These are phyloP conservation scores for Deakozyma indianensis DNA, from an alignment of 805 yeast species.

Conservation along the genomic window DNA sequence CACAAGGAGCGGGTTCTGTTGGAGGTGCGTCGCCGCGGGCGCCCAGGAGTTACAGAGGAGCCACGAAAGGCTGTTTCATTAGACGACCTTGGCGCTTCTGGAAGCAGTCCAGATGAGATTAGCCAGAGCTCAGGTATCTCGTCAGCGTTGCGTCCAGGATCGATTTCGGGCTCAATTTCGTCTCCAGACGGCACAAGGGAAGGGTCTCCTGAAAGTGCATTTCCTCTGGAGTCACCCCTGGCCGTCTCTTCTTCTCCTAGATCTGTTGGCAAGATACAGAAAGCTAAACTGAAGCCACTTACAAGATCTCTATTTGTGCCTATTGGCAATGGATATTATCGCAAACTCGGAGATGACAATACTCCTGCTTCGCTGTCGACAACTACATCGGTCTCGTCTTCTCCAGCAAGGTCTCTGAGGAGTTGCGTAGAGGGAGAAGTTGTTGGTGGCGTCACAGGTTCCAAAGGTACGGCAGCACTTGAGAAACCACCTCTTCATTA, in stretches of 20 bases:
- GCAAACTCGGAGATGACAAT: conserved; percentile 8
- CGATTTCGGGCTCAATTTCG: not conserved
- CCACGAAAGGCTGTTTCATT: conserved; percentile 41
- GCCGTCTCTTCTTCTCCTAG: conserved; percentile 7
- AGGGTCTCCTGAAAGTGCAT: not conserved
- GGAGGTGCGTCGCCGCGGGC: conserved; percentile 79
- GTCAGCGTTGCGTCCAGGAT: not conserved
- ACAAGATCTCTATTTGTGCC: conserved; percentile 18
- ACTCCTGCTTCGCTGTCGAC: too few species aligned
- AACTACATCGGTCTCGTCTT: too few species aligned
- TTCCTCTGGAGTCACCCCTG: too few species aligned
- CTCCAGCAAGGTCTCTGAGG: too few species aligned
- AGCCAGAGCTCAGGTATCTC: not conserved
- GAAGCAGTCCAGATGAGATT: not conserved
- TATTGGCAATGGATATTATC: conserved; percentile 20
- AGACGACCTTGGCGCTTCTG: conserved; percentile 24
- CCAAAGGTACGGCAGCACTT: too few species aligned
- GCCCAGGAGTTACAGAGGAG: conserved; percentile 52
- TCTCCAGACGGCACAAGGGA: not conserved
- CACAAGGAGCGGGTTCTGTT: conserved; percentile 71
- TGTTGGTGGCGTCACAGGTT: too few species aligned
- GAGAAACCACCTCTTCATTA: too few species aligned
- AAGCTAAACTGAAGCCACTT: conserved; percentile 11
- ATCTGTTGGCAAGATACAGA: conserved; percentile 5
- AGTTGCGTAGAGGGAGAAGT: too few species aligned